Evolutionary conservation across 139 green algal genomes (phyloP).

Genomic region (Eudorina sp.): DNA sequence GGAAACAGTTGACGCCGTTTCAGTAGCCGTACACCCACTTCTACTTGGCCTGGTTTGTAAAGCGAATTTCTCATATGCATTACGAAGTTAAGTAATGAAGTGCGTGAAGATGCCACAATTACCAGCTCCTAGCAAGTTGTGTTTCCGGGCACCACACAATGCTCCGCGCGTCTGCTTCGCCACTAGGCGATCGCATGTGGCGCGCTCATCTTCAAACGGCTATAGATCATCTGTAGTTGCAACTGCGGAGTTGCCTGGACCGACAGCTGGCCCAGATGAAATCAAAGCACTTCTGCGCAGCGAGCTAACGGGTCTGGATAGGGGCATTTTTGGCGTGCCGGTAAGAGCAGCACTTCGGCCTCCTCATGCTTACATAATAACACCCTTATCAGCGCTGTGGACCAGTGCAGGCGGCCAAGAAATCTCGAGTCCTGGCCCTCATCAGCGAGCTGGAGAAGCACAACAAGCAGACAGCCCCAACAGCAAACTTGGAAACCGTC

Average conservation of each 20-base stretch:
- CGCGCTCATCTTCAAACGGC: constrained; percentile 14
- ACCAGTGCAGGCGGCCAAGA: constrained; percentile 62
- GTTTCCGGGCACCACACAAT: neutral
- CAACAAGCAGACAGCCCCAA: constrained; percentile 60
- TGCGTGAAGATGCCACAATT: constrained; percentile 1
- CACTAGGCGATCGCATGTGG: neutral
- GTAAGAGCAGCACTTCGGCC: constrained; percentile 24
- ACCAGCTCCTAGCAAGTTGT: too few species aligned
- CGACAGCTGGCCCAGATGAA: neutral
- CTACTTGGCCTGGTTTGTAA: too few species aligned
- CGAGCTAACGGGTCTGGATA: constrained; percentile 61
- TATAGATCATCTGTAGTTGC: neutral
- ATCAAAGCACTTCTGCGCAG: constrained; percentile 57
- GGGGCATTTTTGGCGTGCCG: constrained; percentile 73
- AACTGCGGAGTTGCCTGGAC: neutral
- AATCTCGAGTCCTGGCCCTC: constrained; percentile 58
- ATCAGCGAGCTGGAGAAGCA: constrained; percentile 67
- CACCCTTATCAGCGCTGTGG: neutral
- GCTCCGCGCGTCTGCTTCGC: neutral
- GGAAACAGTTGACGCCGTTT: too few species aligned
- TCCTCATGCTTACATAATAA: neutral
- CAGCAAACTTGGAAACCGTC: constrained; percentile 61
- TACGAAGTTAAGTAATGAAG: too few species aligned
- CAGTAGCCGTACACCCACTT: neutral
- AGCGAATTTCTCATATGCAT: too few species aligned